Conservation (phyloP, 495 filamentous ascomycete genomes). For the Lasiosphaeriaceae sp. region DNA sequence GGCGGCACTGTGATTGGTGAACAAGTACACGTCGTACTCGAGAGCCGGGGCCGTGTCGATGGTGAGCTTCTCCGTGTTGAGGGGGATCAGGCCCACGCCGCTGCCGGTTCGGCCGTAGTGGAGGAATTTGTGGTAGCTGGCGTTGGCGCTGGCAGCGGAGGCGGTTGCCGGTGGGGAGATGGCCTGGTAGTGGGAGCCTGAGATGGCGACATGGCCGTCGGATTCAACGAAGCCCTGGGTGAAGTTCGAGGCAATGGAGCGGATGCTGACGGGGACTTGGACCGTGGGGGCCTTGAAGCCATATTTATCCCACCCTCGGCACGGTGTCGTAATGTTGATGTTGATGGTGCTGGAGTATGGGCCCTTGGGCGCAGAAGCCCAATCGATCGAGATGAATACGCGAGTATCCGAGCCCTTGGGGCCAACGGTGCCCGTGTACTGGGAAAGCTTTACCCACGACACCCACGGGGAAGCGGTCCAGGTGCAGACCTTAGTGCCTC, state of each 20-base stretch:
- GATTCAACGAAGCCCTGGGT: constrained; percentile 61
- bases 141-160: constrained; percentile 31
- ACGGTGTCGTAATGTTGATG: constrained; percentile 53
- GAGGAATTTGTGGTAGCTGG: constrained; percentile 50
- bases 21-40: constrained; percentile 64
- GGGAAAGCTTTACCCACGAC: constrained; percentile 56
- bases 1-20: constrained; percentile 47
- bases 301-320: constrained; percentile 50
- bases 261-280: constrained; percentile 56
- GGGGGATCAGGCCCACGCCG: constrained; percentile 54
- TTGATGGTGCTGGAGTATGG: constrained; percentile 43
- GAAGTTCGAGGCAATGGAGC: constrained; percentile 52
- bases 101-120: constrained; percentile 56
- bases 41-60: constrained; percentile 50
- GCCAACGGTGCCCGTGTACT: constrained; percentile 51
- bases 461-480: constrained; percentile 52
- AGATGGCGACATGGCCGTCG: constrained; percentile 57
- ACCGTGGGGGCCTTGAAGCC: constrained; percentile 47
- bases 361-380: constrained; percentile 49
- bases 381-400: constrained; percentile 61
- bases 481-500: constrained; percentile 54
- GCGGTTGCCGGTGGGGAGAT: constrained; percentile 35
- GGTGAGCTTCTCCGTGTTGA: constrained; percentile 45
- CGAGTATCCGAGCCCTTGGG: constrained; percentile 50
- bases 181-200: constrained; percentile 51